These are phyloP conservation scores for Medicago lupulina DNA, from an alignment of 306 rosid species.

Conservation along the genomic window DNA sequence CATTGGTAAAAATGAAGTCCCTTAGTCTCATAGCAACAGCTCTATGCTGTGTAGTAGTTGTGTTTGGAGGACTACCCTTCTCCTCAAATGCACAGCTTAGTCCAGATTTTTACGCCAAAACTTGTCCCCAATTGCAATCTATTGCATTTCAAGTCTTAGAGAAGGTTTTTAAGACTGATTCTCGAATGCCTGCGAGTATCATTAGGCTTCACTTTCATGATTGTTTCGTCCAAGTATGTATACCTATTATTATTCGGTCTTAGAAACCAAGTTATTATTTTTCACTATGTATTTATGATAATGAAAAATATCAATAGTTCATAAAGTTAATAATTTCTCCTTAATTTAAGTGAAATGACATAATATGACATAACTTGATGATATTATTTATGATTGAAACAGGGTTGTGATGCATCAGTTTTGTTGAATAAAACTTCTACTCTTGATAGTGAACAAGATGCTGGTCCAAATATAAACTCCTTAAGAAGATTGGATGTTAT, in stretches of 20 bases:
- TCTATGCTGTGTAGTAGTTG: slow-evolving; percentile 17
- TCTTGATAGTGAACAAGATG: not conserved
- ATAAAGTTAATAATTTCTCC: no score
- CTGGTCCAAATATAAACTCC: not conserved
- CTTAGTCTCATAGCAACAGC: not conserved
- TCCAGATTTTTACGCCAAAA: not conserved
- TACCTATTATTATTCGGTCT: no score
- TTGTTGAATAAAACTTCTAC: not conserved
- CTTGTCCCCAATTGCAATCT: not conserved
- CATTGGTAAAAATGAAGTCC: slow-evolving; percentile 35
- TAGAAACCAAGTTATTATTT: no score
- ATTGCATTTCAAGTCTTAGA: not conserved
- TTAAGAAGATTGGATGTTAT: slow-evolving; percentile 14
- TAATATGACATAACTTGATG: no score
- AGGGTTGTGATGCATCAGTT: slow-evolving; percentile 28
- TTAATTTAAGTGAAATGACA: no score
- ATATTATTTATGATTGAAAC: not conserved
- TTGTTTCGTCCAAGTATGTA: slow-evolving; percentile 52
- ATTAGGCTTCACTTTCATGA: slow-evolving; percentile 67
- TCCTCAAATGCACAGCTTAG: slow-evolving; percentile 45
- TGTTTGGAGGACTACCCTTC: slow-evolving; percentile 43
- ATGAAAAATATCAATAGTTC: not conserved
- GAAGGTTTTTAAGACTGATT: slow-evolving; percentile 34
- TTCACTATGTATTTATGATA: not conserved
- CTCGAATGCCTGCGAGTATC: slow-evolving; percentile 54